Conservation (phyloP, 768 basidiomycete genomes). For the Saitozyma podzolica region DNA sequence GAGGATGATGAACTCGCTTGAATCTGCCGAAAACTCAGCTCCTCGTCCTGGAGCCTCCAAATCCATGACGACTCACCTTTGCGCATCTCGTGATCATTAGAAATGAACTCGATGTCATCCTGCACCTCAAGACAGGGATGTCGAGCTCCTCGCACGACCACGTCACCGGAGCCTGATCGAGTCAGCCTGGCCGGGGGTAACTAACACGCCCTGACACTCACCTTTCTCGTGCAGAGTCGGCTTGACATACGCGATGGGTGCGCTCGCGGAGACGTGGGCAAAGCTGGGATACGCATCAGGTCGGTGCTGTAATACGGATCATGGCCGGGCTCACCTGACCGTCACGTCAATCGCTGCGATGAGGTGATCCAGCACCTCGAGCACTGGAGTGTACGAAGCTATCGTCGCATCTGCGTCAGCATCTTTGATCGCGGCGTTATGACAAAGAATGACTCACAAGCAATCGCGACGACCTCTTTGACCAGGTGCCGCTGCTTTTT, state of each 20-base stretch:
- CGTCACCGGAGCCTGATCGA: conserved; percentile 68
- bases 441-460: conserved; percentile 61
- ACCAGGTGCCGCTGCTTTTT: conserved; percentile 78
- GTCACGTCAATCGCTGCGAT: conserved; percentile 91
- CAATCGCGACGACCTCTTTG: conserved; percentile 88
- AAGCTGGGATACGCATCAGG: conserved; percentile 54
- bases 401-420: not conserved
- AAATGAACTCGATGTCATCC: conserved; percentile 90
- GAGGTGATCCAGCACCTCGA: conserved; percentile 78
- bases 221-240: conserved; percentile 78
- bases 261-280: conserved; percentile 84
- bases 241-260: conserved; percentile 83
- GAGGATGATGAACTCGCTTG: conserved; percentile 93
- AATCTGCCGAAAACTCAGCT: conserved; percentile 56
- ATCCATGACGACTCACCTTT: conserved; percentile 60
- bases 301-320: not conserved
- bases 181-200: conserved; percentile 1
- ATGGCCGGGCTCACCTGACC: conserved; percentile 62
- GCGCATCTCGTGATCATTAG: conserved; percentile 93
- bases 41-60: not conserved
- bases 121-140: conserved; percentile 97
- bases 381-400: conserved; percentile 89
- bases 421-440: not conserved
- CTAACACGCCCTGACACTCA: conserved; percentile 34
- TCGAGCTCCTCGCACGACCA: conserved; percentile 78